Evolutionary conservation across 345 rosid genomes (phyloP).

Genomic region (Heritiera fomes): DNA sequence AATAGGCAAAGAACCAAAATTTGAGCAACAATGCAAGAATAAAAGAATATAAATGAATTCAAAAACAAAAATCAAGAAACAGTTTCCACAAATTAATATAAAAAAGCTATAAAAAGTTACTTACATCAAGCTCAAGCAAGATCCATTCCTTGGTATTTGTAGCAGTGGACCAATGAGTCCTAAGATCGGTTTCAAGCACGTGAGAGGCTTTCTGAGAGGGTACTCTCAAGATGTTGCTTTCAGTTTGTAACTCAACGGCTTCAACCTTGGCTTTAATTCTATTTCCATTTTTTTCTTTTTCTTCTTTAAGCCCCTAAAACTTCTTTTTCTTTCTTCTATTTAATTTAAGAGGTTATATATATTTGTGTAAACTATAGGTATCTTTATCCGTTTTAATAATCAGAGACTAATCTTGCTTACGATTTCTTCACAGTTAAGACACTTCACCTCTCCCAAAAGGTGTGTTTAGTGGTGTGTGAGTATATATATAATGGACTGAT

Average conservation of each 20-base stretch:
- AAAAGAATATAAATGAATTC: not conserved
- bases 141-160: constrained; percentile 94
- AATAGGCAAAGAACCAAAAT: too few relatives aligned
- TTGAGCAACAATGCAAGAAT: too few relatives aligned
- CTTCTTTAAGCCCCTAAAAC: too few relatives aligned
- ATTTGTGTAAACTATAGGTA: too few relatives aligned
- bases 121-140: constrained; percentile 76
- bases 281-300: constrained; percentile 46
- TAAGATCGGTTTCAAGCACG: constrained; percentile 77
- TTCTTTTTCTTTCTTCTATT: too few relatives aligned
- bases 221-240: constrained; percentile 71
- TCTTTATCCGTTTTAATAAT: too few relatives aligned
- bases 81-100: not conserved
- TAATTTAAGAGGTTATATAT: too few relatives aligned
- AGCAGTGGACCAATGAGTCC: constrained; percentile 81
- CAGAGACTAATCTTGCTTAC: too few relatives aligned
- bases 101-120: not conserved
- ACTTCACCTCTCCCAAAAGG: rapidly evolving
- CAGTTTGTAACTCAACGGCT: constrained; percentile 67
- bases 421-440: too few relatives aligned
- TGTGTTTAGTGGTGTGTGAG: too few relatives aligned
- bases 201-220: constrained; percentile 51
- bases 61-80: not conserved
- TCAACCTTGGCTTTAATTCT: constrained; percentile 71
- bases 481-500: too few relatives aligned